phyloP scores from a whole-genome alignment of 129 eudicot species.

The Solidago caesia region DNA sequence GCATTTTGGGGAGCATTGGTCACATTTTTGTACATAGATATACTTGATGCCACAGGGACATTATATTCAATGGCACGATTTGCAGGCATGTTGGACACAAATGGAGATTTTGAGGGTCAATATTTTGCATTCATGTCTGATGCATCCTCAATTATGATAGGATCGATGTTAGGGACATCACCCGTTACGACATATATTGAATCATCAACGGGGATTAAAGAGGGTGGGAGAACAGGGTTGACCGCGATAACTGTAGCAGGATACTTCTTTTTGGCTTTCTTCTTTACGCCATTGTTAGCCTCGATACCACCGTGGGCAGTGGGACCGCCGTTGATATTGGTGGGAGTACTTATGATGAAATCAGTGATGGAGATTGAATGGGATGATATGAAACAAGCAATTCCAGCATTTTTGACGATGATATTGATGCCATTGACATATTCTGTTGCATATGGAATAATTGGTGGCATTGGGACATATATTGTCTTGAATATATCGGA shows the following conservation, averaged over 20 bases:
- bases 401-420: conserved; percentile 77
- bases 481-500: conserved; percentile 54
- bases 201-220: conserved; percentile 50
- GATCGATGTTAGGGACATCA: not conserved
- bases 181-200: not conserved
- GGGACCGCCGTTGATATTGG: conserved; percentile 36
- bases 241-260: conserved; percentile 69
- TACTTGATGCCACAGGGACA: conserved; percentile 45
- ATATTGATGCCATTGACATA: conserved; percentile 80
- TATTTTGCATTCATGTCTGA: conserved; percentile 70
- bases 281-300: conserved; percentile 60
- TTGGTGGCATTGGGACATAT: conserved; percentile 78
- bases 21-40: conserved; percentile 37
- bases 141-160: conserved; percentile 36
- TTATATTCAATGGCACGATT: conserved; percentile 65
- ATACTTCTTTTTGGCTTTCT: conserved; percentile 60
- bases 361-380: conserved; percentile 77
- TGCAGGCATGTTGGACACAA: conserved; percentile 50
- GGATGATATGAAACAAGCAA: conserved; percentile 74
- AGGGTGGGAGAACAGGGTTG: conserved; percentile 68
- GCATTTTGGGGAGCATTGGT: conserved; percentile 3
- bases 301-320: not conserved
- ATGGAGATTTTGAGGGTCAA: conserved; percentile 68
- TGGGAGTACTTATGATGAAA: conserved; percentile 86
- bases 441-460: conserved; percentile 77